Percentiles rank a stretch among this genome's conserved stretches.
Evolutionary conservation across 2,329 filamentous ascomycete genomes (phyloP).

Genomic region (Aspergillus japonicus): DNA sequence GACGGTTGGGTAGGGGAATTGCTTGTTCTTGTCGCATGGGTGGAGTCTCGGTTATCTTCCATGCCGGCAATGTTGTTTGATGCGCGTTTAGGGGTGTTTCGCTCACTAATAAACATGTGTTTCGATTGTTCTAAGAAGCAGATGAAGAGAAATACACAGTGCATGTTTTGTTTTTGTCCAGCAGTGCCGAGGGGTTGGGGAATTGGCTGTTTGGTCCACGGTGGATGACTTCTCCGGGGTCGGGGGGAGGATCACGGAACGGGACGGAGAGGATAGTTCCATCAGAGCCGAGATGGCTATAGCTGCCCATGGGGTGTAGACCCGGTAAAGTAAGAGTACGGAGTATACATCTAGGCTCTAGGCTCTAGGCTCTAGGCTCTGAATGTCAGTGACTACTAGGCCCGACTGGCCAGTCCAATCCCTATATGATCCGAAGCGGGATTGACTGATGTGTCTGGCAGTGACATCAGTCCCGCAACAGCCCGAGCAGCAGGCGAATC

Average conservation of each 20-base stretch:
- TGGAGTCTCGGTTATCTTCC: slow-evolving; percentile 17
- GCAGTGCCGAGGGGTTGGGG: no score
- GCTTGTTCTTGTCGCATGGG: slow-evolving; percentile 9
- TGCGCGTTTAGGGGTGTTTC: background rate
- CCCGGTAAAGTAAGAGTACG: background rate
- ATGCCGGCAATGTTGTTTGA: slow-evolving; percentile 3
- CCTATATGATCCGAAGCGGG: slow-evolving; percentile 20
- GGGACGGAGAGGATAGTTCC: background rate
- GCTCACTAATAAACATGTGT: background rate
- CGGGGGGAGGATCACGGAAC: background rate
- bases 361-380: background rate
- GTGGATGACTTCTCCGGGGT: background rate
- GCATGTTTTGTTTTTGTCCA: no score
- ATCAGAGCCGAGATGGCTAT: background rate
- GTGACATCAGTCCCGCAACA: slow-evolving; percentile 46
- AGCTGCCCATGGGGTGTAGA: background rate
- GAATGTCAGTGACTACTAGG: no score
- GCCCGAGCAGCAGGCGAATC: slow-evolving; percentile 32
- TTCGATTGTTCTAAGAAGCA: background rate
- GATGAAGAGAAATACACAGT: background rate
- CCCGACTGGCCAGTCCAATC: background rate
- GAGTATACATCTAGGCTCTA: background rate
- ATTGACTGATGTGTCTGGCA: slow-evolving; percentile 27
- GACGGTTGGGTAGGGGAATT: slow-evolving; percentile 2
- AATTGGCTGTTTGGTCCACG: no score